These are phyloP conservation scores for Mycosphaerella arachidis DNA, from an alignment of 2,329 filamentous ascomycete genomes.

Conservation along the genomic window DNA sequence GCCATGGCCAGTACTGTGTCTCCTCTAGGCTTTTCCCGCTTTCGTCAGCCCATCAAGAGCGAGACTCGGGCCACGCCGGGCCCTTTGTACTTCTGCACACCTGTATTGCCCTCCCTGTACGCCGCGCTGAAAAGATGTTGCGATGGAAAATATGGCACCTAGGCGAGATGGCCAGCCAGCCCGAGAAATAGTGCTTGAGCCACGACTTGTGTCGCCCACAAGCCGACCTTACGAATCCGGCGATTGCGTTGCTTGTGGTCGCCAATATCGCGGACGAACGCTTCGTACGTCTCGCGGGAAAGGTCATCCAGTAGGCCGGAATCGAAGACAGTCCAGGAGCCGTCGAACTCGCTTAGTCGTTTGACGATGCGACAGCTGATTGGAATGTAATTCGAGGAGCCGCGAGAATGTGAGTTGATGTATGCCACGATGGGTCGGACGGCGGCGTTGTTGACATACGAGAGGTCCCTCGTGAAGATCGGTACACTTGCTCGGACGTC, in stretches of 20 bases:
- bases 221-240: slow-evolving; percentile 88
- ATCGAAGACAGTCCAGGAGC: slow-evolving; percentile 91
- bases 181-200: slow-evolving; percentile 93
- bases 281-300: slow-evolving; percentile 88
- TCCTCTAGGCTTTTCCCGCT: not conserved
- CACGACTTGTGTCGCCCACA: slow-evolving; percentile 90
- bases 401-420: slow-evolving; percentile 72
- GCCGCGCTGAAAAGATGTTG: not conserved
- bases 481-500: slow-evolving; percentile 90
- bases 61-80: not conserved
- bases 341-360: slow-evolving; percentile 81
- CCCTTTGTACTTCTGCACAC: not conserved
- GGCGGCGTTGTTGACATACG: slow-evolving; percentile 92
- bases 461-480: slow-evolving; percentile 84
- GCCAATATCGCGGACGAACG: slow-evolving; percentile 85
- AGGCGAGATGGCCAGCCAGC: slow-evolving; percentile 75
- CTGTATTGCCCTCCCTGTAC: not conserved
- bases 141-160: slow-evolving; percentile 3
- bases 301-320: slow-evolving; percentile 91
- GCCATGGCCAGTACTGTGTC: not conserved
- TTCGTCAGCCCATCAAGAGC: not conserved
- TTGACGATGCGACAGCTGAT: slow-evolving; percentile 94
- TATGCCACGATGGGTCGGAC: slow-evolving; percentile 96
- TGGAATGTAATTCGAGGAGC: slow-evolving; percentile 79
- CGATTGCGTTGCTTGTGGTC: slow-evolving; percentile 83